Base-by-base conservation (phyloP, 1,284 basidiomycete genomes). In the Hemileia vastatrix region DNA sequence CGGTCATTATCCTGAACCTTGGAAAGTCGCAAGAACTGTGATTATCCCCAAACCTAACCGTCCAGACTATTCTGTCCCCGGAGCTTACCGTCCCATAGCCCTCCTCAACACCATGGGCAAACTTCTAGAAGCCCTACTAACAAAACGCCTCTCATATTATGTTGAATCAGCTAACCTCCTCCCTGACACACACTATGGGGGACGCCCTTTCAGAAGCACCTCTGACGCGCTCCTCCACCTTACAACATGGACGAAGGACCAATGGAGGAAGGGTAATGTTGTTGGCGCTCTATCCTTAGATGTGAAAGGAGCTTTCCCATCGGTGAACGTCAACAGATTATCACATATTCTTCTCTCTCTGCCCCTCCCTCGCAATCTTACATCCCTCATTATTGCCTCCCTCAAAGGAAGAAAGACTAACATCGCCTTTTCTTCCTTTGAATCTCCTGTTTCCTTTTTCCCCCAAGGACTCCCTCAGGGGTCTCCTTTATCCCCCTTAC, bases 251-350 rank as follows among this genome's bases (percentile, higher is more conserved):
- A 58, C 51, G 13, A 27, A 50, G 19, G 11, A 58, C 9, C 50
- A 51, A 51, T 58, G 57, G 57, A 51, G 57, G n/a, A 32, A 58
- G 43, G 51, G 24, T 8, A 43, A 58, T 9, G 32, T 51, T 8
- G 57, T 58, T 3, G 6, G 18, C 15, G 48, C 47, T 36, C 48
- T 58, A 11, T 59, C 53, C 27, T 36, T 59, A 9, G 50, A 59
- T 59, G 49, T 59, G 4, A 59, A 53, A 50, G 51, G 49, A 24
- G 57, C 57, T 6, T 59, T 15, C 31, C 57, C 49, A 15, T 43
- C 49, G 27, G 49, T 59, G 1, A 13, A 51, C n/a, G 23, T 8
- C 18, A 36, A 59, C 13, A n/a, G 36, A 1, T 21, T 59, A 3
- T 32, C 36, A 9, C n/a, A 40, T 32, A 51, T 11, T 9, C 27